Evolutionary conservation across 208 protist genomes (phyloP), one percentile per base, ranked within the genome.

Genomic region (Borovskyia barvae): DNA sequence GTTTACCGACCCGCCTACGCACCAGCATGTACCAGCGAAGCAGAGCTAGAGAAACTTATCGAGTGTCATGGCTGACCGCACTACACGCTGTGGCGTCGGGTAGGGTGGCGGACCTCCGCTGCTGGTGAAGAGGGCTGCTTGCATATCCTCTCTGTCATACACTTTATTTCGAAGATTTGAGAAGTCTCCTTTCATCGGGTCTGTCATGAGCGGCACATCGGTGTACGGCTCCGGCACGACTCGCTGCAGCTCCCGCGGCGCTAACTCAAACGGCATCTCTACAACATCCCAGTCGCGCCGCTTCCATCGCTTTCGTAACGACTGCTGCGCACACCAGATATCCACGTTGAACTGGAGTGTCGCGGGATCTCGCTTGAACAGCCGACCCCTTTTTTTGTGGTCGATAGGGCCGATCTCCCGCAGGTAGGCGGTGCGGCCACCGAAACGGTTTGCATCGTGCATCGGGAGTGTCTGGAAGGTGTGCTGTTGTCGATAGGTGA

Each of bases 221-320:
- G 90, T 96, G 75, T 96, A 89, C 60, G 83, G 52, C 57, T 96
- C 87, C 28, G 90, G 90, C n/a, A 96, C 66, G 0, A 96, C 90
- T 8, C 85, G 79, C 50, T 85, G 90, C 67, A 92, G 57, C 63
- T 83, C 79, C 29, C 24, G n/a, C n/a, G 90, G 90, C 1, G 87
- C 90, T 17, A 87, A 36, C 12, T 66, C 63, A 43, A 91, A 96
- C 0, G 90, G 90, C 56, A 96, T 54, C 72, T 96, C 87, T 29
- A 94, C 72, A 41, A 96, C 85, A 17, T 90, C 80, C 82, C 85
- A 96, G 54, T 96, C 90, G 0, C 90, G 71, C 35, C 71, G 61
- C 67, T 94, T 96, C 90, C 90, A 96, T n/a, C 65, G 56, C 69
- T 90, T 90, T 22, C 90, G 83, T 57, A 93, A 67, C 28, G 87